Evolutionary conservation across 2,329 filamentous ascomycete species (phyloP).

Genomic region (Ustulina deusta): DNA sequence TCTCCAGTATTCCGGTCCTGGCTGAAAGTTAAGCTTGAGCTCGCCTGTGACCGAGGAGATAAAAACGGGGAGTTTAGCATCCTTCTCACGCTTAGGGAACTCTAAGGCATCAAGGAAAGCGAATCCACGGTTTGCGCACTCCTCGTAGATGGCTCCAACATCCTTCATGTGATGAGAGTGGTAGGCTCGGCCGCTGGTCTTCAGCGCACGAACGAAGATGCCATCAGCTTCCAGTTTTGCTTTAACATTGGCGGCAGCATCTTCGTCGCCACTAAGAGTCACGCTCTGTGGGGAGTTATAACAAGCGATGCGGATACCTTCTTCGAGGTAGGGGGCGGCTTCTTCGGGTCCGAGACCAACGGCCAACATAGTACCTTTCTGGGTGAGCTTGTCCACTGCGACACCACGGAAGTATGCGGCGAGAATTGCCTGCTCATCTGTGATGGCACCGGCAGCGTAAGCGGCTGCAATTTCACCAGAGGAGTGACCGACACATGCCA

Average conservation of each 20-base stretch:
- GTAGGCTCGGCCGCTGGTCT: slow-evolving; percentile 36
- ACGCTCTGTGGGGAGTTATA: slow-evolving; percentile 44
- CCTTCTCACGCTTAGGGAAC: slow-evolving; percentile 13
- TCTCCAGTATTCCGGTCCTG: slow-evolving; percentile 29
- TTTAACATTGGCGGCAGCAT: slow-evolving; percentile 8
- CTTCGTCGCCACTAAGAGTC: slow-evolving; percentile 28
- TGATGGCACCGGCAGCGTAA: slow-evolving; percentile 46
- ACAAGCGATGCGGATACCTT: slow-evolving; percentile 53
- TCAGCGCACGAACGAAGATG: slow-evolving; percentile 26
- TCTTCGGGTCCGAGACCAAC: slow-evolving; percentile 48
- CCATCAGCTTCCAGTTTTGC: slow-evolving; percentile 16
- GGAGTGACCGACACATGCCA: slow-evolving; percentile 51
- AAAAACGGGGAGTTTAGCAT: slow-evolving; percentile 21
- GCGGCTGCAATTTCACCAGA: slow-evolving; percentile 54
- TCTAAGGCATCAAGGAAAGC: slow-evolving; percentile 9
- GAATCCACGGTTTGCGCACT: slow-evolving; percentile 11
- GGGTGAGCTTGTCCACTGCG: slow-evolving; percentile 10
- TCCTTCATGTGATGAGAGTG: slow-evolving; percentile 38
- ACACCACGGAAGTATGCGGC: slow-evolving; percentile 37
- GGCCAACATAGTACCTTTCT: slow-evolving; percentile 49
- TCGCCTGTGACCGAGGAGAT: slow-evolving; percentile 26
- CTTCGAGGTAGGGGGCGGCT: slow-evolving; percentile 37
- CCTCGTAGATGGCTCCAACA: slow-evolving; percentile 30
- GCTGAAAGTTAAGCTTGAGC: slow-evolving; percentile 19
- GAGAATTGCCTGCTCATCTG: slow-evolving; percentile 39